Conservation (phyloP, 1,139 yeast genomes). For the Kurtzmaniella quercitrusa region DNA sequence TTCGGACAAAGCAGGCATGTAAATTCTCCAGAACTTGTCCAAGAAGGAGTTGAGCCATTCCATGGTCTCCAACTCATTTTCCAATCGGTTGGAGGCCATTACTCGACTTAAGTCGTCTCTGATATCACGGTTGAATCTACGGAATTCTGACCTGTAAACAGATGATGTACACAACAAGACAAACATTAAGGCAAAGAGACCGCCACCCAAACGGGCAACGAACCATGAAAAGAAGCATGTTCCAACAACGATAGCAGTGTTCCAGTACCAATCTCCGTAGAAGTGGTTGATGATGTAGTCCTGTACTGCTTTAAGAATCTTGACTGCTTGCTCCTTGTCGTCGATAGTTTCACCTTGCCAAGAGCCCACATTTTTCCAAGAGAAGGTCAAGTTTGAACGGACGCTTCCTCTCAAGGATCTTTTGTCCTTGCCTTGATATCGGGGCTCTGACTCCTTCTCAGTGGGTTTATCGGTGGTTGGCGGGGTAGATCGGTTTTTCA, state of each 20-base stretch:
- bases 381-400: slow-evolving; percentile 31
- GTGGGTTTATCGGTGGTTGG: slow-evolving; percentile 18
- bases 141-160: slow-evolving; percentile 63
- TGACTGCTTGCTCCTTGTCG: slow-evolving; percentile 26
- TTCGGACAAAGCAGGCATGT: slow-evolving; percentile 82
- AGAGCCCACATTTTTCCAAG: slow-evolving; percentile 40
- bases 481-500: slow-evolving; percentile 17
- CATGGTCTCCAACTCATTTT: slow-evolving; percentile 64
- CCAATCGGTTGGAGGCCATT: slow-evolving; percentile 55
- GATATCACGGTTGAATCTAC: slow-evolving; percentile 67
- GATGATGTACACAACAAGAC: slow-evolving; percentile 60
- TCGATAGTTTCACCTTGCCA: slow-evolving; percentile 25
- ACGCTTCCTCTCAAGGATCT: slow-evolving; percentile 16
- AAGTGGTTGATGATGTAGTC: slow-evolving; percentile 65
- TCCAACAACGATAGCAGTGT: slow-evolving; percentile 58
- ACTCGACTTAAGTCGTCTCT: slow-evolving; percentile 71
- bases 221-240: slow-evolving; percentile 72
- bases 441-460: background rate
- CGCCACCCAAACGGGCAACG: slow-evolving; percentile 52
- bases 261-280: slow-evolving; percentile 70
- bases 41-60: slow-evolving; percentile 75
- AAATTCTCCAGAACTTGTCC: slow-evolving; percentile 79
- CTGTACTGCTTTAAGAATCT: slow-evolving; percentile 34
- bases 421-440: background rate
- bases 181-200: slow-evolving; percentile 52